These are phyloP conservation scores for Rhynchospora breviuscula DNA, from an alignment of 176 grass and related monocot genomes.

Conservation along the genomic window DNA sequence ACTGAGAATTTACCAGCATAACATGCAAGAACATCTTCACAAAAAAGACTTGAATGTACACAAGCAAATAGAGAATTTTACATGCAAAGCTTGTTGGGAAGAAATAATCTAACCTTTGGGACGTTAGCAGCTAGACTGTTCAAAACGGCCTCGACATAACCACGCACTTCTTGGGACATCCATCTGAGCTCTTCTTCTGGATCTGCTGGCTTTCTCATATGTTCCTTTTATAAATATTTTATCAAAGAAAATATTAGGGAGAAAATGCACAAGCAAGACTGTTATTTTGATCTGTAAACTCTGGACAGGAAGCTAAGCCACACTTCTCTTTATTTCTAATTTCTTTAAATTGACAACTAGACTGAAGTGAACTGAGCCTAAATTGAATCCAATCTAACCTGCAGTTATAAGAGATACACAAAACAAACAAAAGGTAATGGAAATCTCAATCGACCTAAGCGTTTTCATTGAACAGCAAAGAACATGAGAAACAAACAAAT, in stretches of 20 bases:
- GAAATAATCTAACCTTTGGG: constrained; percentile 58
- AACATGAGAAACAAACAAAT: neutral
- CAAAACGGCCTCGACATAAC: constrained; percentile 92
- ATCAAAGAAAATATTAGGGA: neutral
- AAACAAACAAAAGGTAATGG: neutral
- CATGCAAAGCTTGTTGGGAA: neutral
- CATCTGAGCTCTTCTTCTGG: constrained; percentile 97
- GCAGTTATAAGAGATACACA: neutral
- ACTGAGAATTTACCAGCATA: too few species aligned
- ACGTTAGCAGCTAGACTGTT: constrained; percentile 95
- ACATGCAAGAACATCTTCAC: too few species aligned
- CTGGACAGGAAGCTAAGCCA: neutral
- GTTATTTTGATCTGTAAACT: neutral
- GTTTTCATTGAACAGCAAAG: neutral
- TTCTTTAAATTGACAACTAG: neutral
- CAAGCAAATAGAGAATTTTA: neutral
- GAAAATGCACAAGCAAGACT: neutral
- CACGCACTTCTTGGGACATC: constrained; percentile 98
- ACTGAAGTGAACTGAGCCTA: neutral
- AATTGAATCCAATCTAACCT: too few species aligned
- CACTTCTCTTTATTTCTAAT: neutral
- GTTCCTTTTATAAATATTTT: constrained; percentile 5
- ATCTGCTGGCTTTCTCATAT: constrained; percentile 74
- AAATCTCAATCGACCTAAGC: neutral
- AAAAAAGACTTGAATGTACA: too few species aligned